phyloP scores from a whole-genome alignment of 2,329 filamentous ascomycete genomes.

The Aspergillus sp. region DNA sequence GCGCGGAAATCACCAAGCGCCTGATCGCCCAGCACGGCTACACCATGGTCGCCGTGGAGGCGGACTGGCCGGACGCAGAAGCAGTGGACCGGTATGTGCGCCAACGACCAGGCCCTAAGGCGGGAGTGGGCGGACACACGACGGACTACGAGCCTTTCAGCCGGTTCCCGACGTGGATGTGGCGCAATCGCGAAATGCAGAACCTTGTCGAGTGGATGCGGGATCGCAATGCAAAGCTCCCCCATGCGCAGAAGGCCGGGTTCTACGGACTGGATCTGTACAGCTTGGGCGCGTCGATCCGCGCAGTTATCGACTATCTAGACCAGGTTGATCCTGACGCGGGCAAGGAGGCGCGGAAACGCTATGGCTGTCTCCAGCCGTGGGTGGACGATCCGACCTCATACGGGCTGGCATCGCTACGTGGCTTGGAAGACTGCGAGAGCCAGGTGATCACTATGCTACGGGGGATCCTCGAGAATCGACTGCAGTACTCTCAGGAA shows the following conservation, averaged over 20 bases:
- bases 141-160: slow-evolving; percentile 36
- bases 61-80: slow-evolving; percentile 49
- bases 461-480: slow-evolving; percentile 34
- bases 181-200: slow-evolving; percentile 47
- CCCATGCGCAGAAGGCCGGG: slow-evolving; percentile 26
- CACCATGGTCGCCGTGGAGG: slow-evolving; percentile 45
- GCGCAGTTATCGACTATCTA: slow-evolving; percentile 43
- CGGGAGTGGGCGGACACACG: slow-evolving; percentile 19
- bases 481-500: slow-evolving; percentile 34
- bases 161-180: slow-evolving; percentile 50
- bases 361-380: slow-evolving; percentile 41
- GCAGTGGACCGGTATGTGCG: slow-evolving; percentile 45
- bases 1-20: slow-evolving; percentile 45
- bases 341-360: slow-evolving; percentile 35
- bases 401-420: slow-evolving; percentile 40
- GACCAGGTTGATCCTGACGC: slow-evolving; percentile 38
- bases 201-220: slow-evolving; percentile 47
- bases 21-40: slow-evolving; percentile 45
- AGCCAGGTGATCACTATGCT: slow-evolving; percentile 40
- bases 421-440: slow-evolving; percentile 42
- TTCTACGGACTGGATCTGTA: slow-evolving; percentile 49
- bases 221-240: slow-evolving; percentile 31
- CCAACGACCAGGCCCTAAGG: slow-evolving; percentile 33
- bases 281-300: slow-evolving; percentile 41
- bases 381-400: slow-evolving; percentile 44